Evolutionary conservation across 768 basidiomycete species (phyloP), one percentile per base, ranked within the genome.

Genomic region (Phanerochaete sordida): DNA sequence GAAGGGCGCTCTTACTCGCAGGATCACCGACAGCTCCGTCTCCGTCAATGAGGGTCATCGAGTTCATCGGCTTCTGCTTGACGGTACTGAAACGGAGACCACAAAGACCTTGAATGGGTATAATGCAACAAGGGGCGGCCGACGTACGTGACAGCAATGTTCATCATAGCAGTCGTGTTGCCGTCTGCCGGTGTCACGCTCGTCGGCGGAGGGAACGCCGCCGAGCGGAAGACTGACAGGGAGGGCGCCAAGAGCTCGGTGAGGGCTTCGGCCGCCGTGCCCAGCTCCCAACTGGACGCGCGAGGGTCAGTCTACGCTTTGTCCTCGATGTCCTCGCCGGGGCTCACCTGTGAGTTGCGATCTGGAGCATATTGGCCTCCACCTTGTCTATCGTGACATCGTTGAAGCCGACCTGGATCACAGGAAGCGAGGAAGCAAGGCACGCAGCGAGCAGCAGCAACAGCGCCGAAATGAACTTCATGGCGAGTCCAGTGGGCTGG

Each of bases 11-110:
- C 39, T 49, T 59, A 80, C 80, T 85, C 2, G 85, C 82, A 16
- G 86, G 86, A 65, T 88, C 87, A 0, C 79, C 85, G 5, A 81
- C 84, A 30, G 83, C 80, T 30, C 80, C 80, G 55, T 82, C 74
- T 23, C 76, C 73, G 23, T 75, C 68, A 16, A 82, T 71, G 26
- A 87, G 70, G 9, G 82, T 66, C 28, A 77, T 64, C 16, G 76
- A 72, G 39, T 73, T 60, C 13, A 74, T 65, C 11, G 74, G 71
- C 56, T 77, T 80, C 43, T 62, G 63, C 7, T 66, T 59, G 19
- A 84, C 76, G 31, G 73, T 71, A 26, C 80, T 82, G 57, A 57
- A 50, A 56, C 13, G 16, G 31, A 9, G 37, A 21, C 54, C 44
- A 57, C 62, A 19, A 26, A 44, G n/a, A n/a, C n/a, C n/a, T n/a